Percentiles rank a stretch among this genome's conserved stretches.
Conservation (phyloP, 2,329 filamentous ascomycete genomes). For the Hypoxylon sp. region DNA sequence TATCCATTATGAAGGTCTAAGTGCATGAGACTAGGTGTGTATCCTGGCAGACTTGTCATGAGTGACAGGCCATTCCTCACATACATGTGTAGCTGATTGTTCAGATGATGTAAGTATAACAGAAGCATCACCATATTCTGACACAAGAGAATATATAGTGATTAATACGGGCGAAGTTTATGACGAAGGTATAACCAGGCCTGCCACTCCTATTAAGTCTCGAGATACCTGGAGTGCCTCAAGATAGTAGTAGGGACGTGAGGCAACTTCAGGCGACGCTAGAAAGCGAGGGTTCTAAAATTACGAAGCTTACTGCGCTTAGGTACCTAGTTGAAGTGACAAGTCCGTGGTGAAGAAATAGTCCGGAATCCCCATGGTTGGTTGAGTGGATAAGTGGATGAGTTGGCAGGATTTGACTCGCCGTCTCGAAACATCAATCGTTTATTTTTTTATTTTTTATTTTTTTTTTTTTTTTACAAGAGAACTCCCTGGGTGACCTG, state of each 20-base stretch:
- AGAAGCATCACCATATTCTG: background rate
- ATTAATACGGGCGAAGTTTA: conserved; percentile 1
- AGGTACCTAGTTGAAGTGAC: no score
- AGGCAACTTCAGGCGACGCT: background rate
- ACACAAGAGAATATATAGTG: no score
- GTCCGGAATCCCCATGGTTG: conserved; percentile 16
- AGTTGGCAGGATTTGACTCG: conserved; percentile 31
- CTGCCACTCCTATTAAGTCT: background rate
- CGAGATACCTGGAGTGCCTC: background rate
- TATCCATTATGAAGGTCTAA: conserved; percentile 23
- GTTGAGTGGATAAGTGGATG: conserved; percentile 15
- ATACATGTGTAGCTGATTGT: background rate
- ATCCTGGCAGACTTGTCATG: conserved; percentile 1
- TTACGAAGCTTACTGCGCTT: conserved; percentile 17
- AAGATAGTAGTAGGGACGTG: background rate
- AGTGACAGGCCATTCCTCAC: background rate
- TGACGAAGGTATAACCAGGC: conserved; percentile 21
- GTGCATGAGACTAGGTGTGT: conserved; percentile 28
- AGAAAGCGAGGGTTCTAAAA: background rate
- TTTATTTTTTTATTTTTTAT: no score
- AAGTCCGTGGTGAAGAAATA: no score
- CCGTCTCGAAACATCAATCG: conserved; percentile 6
- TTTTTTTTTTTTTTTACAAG: no score
- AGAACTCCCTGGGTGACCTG: background rate
- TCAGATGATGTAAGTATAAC: background rate